Conservation (phyloP, 805 yeast genomes). For the Blastobotrys attinorum region DNA sequence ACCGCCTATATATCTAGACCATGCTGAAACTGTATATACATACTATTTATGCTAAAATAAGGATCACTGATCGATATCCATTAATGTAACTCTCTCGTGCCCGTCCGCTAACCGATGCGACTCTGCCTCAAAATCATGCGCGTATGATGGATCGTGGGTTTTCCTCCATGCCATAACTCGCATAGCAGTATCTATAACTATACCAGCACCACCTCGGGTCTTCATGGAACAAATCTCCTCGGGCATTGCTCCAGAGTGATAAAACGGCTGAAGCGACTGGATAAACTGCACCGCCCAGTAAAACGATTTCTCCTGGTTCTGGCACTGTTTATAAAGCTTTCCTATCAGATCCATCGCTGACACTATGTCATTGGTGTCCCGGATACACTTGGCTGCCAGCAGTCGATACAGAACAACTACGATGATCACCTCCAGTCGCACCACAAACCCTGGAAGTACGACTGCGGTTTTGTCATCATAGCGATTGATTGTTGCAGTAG, state of each 20-base stretch:
- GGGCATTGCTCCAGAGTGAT: slow-evolving; percentile 1
- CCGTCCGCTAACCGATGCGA: neutral
- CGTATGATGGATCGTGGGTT: neutral
- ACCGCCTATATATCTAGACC: neutral
- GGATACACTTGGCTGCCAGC: slow-evolving; percentile 6
- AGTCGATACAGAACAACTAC: slow-evolving; percentile 9
- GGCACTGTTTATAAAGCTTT: slow-evolving; percentile 3
- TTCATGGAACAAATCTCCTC: slow-evolving; percentile 4
- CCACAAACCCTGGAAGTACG: slow-evolving; percentile 8
- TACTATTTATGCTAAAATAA: too few species aligned
- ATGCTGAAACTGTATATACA: too few species aligned
- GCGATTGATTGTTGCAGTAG: neutral
- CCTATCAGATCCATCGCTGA: slow-evolving; percentile 9
- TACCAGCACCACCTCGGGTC: slow-evolving; percentile 9
- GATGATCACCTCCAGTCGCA: neutral
- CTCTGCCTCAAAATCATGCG: neutral
- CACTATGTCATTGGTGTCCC: neutral
- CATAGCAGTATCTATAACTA: neutral
- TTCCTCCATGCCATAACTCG: neutral
- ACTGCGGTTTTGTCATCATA: neutral
- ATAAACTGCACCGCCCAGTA: neutral
- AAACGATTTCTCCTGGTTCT: neutral
- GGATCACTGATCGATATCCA: too few species aligned
- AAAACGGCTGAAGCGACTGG: slow-evolving; percentile 6
- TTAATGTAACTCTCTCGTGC: neutral